Conservation (phyloP, 192 early-diverging fungal species). For the Podila verticillata region DNA sequence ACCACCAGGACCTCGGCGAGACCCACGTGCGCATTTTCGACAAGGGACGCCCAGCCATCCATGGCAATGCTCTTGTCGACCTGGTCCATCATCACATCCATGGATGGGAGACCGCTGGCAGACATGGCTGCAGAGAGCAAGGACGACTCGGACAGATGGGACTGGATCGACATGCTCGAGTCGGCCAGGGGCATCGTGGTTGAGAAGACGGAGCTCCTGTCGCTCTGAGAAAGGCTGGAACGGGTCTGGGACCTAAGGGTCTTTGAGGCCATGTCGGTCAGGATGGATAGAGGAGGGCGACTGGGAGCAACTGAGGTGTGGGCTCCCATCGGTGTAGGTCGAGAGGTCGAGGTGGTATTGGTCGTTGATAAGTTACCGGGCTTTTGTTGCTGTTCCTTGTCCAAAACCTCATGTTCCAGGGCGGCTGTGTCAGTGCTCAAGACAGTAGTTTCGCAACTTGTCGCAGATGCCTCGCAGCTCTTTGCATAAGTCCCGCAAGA, state of each 20-base stretch:
- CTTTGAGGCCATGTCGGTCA: not conserved
- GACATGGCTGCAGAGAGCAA: constrained; percentile 35
- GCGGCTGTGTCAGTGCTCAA: constrained; percentile 5
- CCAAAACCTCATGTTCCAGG: constrained; percentile 7
- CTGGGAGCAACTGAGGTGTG: not conserved
- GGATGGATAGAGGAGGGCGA: not conserved
- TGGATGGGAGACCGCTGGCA: constrained; percentile 29
- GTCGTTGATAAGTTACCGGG: too few species aligned
- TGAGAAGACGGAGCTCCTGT: constrained; percentile 9
- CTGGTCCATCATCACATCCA: constrained; percentile 40
- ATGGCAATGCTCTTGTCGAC: constrained; percentile 29
- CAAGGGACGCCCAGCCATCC: constrained; percentile 22
- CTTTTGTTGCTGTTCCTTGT: not conserved
- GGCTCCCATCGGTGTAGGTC: not conserved
- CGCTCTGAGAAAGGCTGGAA: constrained; percentile 24
- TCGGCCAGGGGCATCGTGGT: constrained; percentile 16
- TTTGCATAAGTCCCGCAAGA: too few species aligned
- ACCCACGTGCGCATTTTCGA: constrained; percentile 38
- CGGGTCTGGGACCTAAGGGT: constrained; percentile 15
- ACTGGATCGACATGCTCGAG: constrained; percentile 44
- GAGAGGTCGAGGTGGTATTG: too few species aligned
- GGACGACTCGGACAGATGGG: constrained; percentile 26
- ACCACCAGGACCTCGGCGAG: constrained; percentile 20
- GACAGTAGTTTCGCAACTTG: not conserved
- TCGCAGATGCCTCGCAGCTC: not conserved